Evolutionary conservation across 192 early-diverging fungal genomes (phyloP), one percentile per base, ranked within the genome.

Genomic region (Backusella circina): DNA sequence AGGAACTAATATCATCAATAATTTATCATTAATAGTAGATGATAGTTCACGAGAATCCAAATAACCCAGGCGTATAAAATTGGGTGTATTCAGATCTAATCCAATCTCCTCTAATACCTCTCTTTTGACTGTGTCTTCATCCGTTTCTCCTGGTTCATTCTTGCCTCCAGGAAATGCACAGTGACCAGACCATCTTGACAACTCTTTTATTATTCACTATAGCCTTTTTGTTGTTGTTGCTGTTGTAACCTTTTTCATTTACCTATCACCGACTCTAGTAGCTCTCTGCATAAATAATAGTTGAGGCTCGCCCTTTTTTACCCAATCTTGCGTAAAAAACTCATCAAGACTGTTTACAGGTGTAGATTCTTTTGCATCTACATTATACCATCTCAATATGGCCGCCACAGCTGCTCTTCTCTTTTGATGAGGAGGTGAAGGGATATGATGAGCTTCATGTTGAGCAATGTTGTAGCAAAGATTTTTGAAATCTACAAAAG

Each of bases 141-240:
- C 79, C 2, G 79, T 80, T 47, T 80, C 79, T 2, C 66, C 67
- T 13, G 51, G 47, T 50, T 80, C 79, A 16, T 74, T 74, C 26
- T 80, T 80, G 1, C 79, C 79, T 47, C 79, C 79, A 64, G 72
- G 71, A 70, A 77, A 80, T 10, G 71, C 71, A 31, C 76, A 75
- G 65, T 80, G 79, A 37, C 75, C 75, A 5, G 79, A 80, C 75
- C 77, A 79, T 36, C 77, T 75, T 61, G 5, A 26, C 26, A 28
- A 61, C 8, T 18, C 16, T 6, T 47, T 61, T 61, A 28, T 26
- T 61, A 61, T 61, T 61, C 16, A 41, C 39, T 16, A 12, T 12
- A 5, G 3, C 16, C 39, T 21, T n/a, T 28, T 7, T 13, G 10
- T 61, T 30, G 54, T 44, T 44, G 15, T 13, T 44, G 6, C 9